Base-by-base conservation (phyloP, 83 land plant genomes). In the Larix sibirica region DNA sequence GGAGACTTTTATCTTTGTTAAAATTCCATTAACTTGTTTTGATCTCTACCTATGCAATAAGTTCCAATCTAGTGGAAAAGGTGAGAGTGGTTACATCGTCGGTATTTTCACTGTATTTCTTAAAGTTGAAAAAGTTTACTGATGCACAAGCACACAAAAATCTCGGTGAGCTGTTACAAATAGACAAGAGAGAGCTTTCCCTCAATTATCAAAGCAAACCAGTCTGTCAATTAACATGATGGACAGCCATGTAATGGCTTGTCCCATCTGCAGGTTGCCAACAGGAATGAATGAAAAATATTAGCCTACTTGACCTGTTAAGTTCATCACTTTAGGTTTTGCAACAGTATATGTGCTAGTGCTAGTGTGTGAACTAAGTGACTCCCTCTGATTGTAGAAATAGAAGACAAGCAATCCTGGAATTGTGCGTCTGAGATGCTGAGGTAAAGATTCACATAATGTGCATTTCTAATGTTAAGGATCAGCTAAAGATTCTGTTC, bases 91-190 rank as follows among this genome's bases (percentile, higher is more conserved):
- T 64, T 28, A 64, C 28, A 24, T 23, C 26, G 65, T n/a, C 23
- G 5, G 24, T 62, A 33, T 68, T 70, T 38, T 70, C 10, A 4
- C 50, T 20, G 13, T 38, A 38, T 38, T 70, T 38, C 20, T 18
- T 18, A 18, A 17, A 17, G 23, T 70, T 40, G 10, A 33, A 38
- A 2, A 70, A 40, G 47, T 47, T 17, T 70, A n/a, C 28, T 70
- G 75, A 70, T 18, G 70, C 44, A 69, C 0, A 36, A 33, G 74
- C 44, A 69, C 74, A 36, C 74, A 69, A 69, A 69, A 69, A 7
- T 36, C 10, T 18, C n/a, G 6, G 65, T 62, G n/a, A 33, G 36
- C 36, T 2, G 36, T 33, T 33, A 33, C 36, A 33, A 1, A 33
- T 33, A 33, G 36, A 33, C 36, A 33, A 33, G 36, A 33, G 3